Conservation (phyloP, 2,329 filamentous ascomycete species). For the Pseudogymnoascus sp. region DNA sequence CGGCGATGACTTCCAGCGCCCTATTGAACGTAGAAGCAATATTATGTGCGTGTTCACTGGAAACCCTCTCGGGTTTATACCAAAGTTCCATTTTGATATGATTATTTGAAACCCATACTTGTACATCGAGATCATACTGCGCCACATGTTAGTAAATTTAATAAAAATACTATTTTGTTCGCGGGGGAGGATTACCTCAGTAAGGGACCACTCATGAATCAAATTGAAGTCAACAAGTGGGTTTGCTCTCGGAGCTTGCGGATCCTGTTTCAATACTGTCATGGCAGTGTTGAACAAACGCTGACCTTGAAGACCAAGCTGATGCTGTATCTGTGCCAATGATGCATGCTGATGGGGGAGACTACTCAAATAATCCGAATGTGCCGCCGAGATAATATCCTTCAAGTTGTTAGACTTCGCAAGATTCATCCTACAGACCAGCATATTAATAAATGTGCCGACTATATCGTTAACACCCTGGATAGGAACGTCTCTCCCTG, state of each 20-base stretch:
- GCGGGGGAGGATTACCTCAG: background rate
- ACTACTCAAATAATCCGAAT: slow-evolving; percentile 25
- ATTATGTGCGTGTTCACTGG: slow-evolving; percentile 31
- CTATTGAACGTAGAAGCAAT: slow-evolving; percentile 32
- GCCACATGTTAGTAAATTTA: slow-evolving; percentile 7
- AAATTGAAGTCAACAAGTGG: background rate
- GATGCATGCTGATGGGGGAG: slow-evolving; percentile 34
- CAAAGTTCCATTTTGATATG: slow-evolving; percentile 31
- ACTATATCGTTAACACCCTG: slow-evolving; percentile 35
- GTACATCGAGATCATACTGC: slow-evolving; percentile 9
- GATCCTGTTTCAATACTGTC: background rate
- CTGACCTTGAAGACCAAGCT: slow-evolving; percentile 13
- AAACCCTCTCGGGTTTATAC: slow-evolving; percentile 35
- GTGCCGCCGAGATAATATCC: background rate
- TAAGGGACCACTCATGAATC: slow-evolving; percentile 2
- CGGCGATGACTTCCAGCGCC: slow-evolving; percentile 27
- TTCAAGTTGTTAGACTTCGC: background rate
- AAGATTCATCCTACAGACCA: slow-evolving; percentile 20
- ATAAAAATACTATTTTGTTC: background rate
- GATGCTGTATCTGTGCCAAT: slow-evolving; percentile 33
- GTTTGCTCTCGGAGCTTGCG: background rate
- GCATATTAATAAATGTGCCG: slow-evolving; percentile 34
- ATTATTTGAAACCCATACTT: slow-evolving; percentile 15
- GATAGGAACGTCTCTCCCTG: slow-evolving; percentile 37
- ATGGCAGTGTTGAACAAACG: slow-evolving; percentile 20